Evolutionary conservation across 371 early-diverging fungal genomes (phyloP).

Genomic region (Saksenaea vasiformis): DNA sequence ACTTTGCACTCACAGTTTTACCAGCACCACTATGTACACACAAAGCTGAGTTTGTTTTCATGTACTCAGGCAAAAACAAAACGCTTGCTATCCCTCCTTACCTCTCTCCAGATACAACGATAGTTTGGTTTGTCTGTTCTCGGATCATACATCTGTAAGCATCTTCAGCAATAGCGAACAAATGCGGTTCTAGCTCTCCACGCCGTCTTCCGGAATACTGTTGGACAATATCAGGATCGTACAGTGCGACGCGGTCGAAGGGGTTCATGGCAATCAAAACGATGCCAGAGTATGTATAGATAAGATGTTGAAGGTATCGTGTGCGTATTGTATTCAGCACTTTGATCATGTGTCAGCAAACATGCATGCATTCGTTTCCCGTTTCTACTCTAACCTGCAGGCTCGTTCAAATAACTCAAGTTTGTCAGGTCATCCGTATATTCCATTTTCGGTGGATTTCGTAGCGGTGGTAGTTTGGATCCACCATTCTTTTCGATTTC

Average conservation of each 20-base stretch:
- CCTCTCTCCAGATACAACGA: conserved; percentile 97
- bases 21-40: conserved; percentile 73
- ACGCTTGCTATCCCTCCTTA: conserved; percentile 10
- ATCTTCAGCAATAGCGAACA: conserved; percentile 97
- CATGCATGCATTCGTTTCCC: not conserved
- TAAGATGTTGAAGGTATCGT: conserved; percentile 86
- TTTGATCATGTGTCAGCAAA: not conserved
- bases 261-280: conserved; percentile 99
- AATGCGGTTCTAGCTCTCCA: conserved; percentile 95
- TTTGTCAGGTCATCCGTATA: conserved; percentile 92
- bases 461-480: conserved; percentile 80
- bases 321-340: conserved; percentile 89
- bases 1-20: conserved; percentile 93
- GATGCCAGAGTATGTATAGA: conserved; percentile 99
- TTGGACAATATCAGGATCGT: conserved; percentile 82
- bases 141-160: conserved; percentile 92
- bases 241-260: conserved; percentile 86
- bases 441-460: conserved; percentile 89
- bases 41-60: not conserved
- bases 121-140: conserved; percentile 91
- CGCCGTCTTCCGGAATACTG: conserved; percentile 89
- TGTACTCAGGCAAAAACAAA: not conserved
- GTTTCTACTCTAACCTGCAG: conserved; percentile 62
- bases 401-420: conserved; percentile 90
- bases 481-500: conserved; percentile 69